Base-by-base conservation (phyloP, 371 early-diverging fungal genomes). In the Umbelopsis sp. region DNA sequence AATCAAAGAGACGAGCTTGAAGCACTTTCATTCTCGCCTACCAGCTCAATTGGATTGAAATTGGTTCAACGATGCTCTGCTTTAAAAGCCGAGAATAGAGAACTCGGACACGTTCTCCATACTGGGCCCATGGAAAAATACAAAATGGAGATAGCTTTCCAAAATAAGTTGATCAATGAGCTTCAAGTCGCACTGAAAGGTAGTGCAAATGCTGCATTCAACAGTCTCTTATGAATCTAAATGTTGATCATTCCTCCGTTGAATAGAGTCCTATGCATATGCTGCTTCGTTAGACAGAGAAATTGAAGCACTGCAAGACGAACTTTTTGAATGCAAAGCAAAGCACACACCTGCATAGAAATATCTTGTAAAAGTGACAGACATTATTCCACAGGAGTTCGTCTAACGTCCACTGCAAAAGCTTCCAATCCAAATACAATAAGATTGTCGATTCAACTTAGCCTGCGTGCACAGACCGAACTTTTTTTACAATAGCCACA, bases 51-150 rank as follows among this genome's bases (percentile, higher is more conserved):
- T 25, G 81, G 81, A 22, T 70, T 75, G 51, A 72, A 72, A 22
- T 68, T 80, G n/a, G 63, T 79, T 2, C 63, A 71, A 24, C 78
- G 79, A 51, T 67, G 74, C 63, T 44, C 63, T 11, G 72, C 79
- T 3, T 52, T 80, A 12, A 80, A 77, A 46, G 29, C 63, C 9
- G 81, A 80, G 46, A 80, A 80, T 63, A 79, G 79, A 45, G 81
- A 79, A 52, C 66, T 80, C 20, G 81, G 81, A 16, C 67, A 72
- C 53, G 70, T 71, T 45, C 70, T 80, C 24, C 68, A 69, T 35
- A 74, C 76, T 45, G 79, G 79, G 0, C 48, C 69, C 9, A 73
- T 80, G 3, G 77, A 79, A 50, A 80, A 80, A 57, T 68, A 78
- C 64, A 71, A 79, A 63, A 45, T 75, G 12, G 79, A 72, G 32